Evolutionary conservation across 495 filamentous ascomycete species (phyloP).

Genomic region (Hypoxylon intermedium): DNA sequence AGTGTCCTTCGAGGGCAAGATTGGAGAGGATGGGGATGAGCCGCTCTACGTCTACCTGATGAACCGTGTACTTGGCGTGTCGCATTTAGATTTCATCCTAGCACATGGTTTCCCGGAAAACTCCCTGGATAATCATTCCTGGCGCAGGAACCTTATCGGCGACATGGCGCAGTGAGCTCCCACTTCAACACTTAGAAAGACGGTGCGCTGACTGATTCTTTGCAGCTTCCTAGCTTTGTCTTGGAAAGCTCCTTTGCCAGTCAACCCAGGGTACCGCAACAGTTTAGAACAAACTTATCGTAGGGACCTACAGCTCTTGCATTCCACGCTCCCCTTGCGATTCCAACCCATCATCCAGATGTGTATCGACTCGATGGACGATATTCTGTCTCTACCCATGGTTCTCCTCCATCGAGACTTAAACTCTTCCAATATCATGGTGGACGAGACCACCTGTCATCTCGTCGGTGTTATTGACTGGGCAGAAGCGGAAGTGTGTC

Average conservation of each 20-base stretch:
- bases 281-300: constrained; percentile 31
- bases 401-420: constrained; percentile 51
- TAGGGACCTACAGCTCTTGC: constrained; percentile 43
- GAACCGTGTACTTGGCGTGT: constrained; percentile 47
- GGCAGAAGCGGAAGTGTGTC: constrained; percentile 49
- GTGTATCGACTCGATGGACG: constrained; percentile 40
- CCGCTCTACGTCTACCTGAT: constrained; percentile 49
- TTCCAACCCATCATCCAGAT: constrained; percentile 47
- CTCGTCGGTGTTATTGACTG: constrained; percentile 53
- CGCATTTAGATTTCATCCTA: constrained; percentile 48
- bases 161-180: constrained; percentile 42
- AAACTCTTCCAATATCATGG: constrained; percentile 49
- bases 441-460: constrained; percentile 45
- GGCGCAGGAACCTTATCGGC: constrained; percentile 43
- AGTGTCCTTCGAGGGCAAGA: constrained; percentile 46
- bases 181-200: background rate
- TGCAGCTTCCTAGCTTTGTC: constrained; percentile 48
- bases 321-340: constrained; percentile 43
- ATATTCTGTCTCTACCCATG: constrained; percentile 50
- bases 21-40: constrained; percentile 45
- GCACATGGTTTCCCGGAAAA: constrained; percentile 43
- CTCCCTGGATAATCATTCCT: constrained; percentile 40
- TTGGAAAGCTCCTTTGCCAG: constrained; percentile 45
- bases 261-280: constrained; percentile 38
- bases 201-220: too few species aligned